Percentiles rank a stretch among this genome's conserved stretches.
These are phyloP conservation scores for Backusella liffmaniae DNA, from an alignment of 192 early-diverging fungal genomes.

Conservation along the genomic window DNA sequence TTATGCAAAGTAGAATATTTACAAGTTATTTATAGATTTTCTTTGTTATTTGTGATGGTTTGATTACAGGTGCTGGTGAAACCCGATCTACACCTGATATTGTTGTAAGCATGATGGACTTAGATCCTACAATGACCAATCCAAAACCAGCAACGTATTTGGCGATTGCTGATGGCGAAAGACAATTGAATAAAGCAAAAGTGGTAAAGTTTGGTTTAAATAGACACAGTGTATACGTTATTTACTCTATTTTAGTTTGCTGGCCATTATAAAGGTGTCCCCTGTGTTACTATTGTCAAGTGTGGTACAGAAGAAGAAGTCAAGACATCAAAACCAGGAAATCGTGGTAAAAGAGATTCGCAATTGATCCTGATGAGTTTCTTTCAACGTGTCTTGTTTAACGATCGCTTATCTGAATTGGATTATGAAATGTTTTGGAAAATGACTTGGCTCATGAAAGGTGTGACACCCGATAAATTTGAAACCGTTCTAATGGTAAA, in stretches of 20 bases:
- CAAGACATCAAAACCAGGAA: constrained; percentile 69
- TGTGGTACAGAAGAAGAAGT: constrained; percentile 68
- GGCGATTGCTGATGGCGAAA: constrained; percentile 78
- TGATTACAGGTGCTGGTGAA: constrained; percentile 83
- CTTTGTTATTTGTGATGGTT: constrained; percentile 88
- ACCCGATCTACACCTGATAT: constrained; percentile 74
- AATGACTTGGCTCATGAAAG: constrained; percentile 67
- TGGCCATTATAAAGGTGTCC: constrained; percentile 73
- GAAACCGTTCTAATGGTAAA: constrained; percentile 71
- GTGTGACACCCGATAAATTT: constrained; percentile 86
- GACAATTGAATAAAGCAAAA: constrained; percentile 82
- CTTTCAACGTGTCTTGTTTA: constrained; percentile 74
- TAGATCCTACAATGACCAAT: constrained; percentile 56
- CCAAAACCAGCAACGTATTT: constrained; percentile 78
- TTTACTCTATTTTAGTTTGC: constrained; percentile 44
- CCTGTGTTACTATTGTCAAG: constrained; percentile 70
- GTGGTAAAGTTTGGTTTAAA: constrained; percentile 37
- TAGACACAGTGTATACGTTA: no score
- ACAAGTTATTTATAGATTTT: constrained; percentile 59
- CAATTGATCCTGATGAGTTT: constrained; percentile 90
- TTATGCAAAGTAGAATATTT: constrained; percentile 55
- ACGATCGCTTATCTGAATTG: constrained; percentile 86
- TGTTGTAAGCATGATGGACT: constrained; percentile 74
- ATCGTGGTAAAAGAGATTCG: constrained; percentile 96
- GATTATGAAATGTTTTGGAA: constrained; percentile 93